Evolutionary conservation across 2,329 filamentous ascomycete species (phyloP).

Genomic region (Dactylella cylindrospora): DNA sequence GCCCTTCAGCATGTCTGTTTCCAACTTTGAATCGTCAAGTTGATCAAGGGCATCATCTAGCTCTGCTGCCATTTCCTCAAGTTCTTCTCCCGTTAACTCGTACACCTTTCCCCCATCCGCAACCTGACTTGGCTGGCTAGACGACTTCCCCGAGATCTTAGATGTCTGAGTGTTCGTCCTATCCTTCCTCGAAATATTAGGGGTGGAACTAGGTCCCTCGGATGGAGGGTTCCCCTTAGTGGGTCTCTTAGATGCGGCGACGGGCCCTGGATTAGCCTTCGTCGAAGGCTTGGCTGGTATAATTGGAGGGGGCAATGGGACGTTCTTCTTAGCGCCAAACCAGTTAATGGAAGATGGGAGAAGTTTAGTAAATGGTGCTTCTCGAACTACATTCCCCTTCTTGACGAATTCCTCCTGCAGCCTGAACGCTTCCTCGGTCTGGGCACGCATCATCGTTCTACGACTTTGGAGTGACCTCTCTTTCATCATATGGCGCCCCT

Average conservation of each 20-base stretch:
- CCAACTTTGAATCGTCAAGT: not conserved
- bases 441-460: too few species aligned
- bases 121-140: not conserved
- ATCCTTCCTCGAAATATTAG: not conserved
- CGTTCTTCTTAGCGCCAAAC: not conserved
- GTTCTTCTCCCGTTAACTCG: not conserved
- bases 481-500: too few species aligned
- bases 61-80: not conserved
- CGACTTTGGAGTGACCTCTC: too few species aligned
- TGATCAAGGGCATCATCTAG: not conserved
- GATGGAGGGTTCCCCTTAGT: too few species aligned
- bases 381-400: constrained; percentile 9
- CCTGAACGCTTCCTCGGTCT: constrained; percentile 23
- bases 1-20: not conserved
- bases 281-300: not conserved
- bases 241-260: too few species aligned
- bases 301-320: not conserved
- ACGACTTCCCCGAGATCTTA: too few species aligned
- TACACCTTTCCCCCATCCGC: not conserved
- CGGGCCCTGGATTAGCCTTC: too few species aligned
- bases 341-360: constrained; percentile 2
- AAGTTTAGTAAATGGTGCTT: constrained; percentile 4
- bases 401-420: constrained; percentile 10
- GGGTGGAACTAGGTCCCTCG: too few species aligned
- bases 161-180: too few species aligned